phyloP scores from a whole-genome alignment of 108 stramenopile species.

The Hondaea fermentalgiana region DNA sequence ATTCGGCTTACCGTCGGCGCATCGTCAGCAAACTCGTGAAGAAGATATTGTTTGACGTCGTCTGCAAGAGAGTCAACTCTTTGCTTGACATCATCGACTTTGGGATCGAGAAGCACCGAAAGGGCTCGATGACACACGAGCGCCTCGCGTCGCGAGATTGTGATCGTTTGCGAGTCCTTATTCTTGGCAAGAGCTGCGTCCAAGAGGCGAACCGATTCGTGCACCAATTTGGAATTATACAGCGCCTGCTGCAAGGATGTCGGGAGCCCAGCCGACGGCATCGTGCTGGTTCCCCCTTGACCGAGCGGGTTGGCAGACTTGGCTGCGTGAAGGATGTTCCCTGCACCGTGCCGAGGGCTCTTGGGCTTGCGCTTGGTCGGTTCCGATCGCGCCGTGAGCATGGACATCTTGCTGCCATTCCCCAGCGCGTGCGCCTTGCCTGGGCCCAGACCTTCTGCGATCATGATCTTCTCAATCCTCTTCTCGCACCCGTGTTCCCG shows the following conservation, averaged over 20 bases:
- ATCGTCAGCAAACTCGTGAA: neutral
- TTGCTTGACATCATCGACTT: neutral
- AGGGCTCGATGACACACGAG: neutral
- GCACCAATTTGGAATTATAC: neutral
- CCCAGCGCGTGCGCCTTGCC: too few relatives aligned
- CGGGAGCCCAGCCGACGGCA: too few relatives aligned
- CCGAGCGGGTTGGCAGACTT: too few relatives aligned
- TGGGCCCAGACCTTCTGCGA: too few relatives aligned
- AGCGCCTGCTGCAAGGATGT: neutral
- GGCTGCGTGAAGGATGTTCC: too few relatives aligned
- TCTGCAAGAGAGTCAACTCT: neutral
- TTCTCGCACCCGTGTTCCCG: too few relatives aligned
- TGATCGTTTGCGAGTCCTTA: neutral
- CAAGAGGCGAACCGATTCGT: neutral
- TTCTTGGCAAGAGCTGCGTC: neutral
- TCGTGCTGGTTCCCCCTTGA: too few relatives aligned
- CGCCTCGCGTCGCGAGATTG: neutral
- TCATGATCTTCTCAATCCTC: too few relatives aligned
- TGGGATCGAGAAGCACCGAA: neutral
- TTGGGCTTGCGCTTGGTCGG: too few relatives aligned
- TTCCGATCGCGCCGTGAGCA: too few relatives aligned
- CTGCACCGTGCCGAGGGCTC: too few relatives aligned
- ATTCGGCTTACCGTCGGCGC: neutral
- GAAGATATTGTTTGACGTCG: conserved; percentile 3
- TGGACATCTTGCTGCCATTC: too few relatives aligned